phyloP scores from a whole-genome alignment of 1,284 basidiomycete species.

The Cryptococcus deneoformans region DNA sequence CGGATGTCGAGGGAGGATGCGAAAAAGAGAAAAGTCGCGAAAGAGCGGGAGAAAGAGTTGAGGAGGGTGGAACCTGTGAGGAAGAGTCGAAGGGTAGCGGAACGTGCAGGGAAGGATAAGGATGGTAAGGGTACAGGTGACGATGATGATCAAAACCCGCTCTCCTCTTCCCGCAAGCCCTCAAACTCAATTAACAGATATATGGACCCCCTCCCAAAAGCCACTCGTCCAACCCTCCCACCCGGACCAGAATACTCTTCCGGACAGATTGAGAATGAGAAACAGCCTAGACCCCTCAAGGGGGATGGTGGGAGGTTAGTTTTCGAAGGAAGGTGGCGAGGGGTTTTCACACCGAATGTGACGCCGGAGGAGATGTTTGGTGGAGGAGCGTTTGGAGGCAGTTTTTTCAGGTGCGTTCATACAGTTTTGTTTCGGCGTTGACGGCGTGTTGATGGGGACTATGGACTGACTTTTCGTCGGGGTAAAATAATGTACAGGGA shows the following conservation, averaged over 20 bases:
- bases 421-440: too few species aligned
- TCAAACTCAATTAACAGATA: neutral
- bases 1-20: conserved; percentile 14
- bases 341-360: conserved; percentile 51
- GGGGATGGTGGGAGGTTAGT: conserved; percentile 39
- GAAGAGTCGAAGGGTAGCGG: conserved; percentile 21
- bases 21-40: conserved; percentile 9
- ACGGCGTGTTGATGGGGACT: neutral
- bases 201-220: conserved; percentile 4
- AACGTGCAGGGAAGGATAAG: neutral
- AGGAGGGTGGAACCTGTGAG: conserved; percentile 18
- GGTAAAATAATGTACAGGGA: conserved; percentile 18
- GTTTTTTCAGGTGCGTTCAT: conserved; percentile 46
- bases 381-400: conserved; percentile 52
- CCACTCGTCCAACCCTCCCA: conserved; percentile 8
- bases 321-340: conserved; percentile 47
- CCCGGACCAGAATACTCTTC: conserved; percentile 9
- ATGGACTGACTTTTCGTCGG: neutral
- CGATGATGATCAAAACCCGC: neutral
- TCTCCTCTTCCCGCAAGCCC: conserved; percentile 9
- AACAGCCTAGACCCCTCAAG: conserved; percentile 30
- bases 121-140: neutral
- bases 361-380: conserved; percentile 52
- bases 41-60: conserved; percentile 10
- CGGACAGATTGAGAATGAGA: conserved; percentile 1